These are phyloP conservation scores for Xylariaceae sp. DNA, from an alignment of 2,329 filamentous ascomycete species.

Conservation along the genomic window DNA sequence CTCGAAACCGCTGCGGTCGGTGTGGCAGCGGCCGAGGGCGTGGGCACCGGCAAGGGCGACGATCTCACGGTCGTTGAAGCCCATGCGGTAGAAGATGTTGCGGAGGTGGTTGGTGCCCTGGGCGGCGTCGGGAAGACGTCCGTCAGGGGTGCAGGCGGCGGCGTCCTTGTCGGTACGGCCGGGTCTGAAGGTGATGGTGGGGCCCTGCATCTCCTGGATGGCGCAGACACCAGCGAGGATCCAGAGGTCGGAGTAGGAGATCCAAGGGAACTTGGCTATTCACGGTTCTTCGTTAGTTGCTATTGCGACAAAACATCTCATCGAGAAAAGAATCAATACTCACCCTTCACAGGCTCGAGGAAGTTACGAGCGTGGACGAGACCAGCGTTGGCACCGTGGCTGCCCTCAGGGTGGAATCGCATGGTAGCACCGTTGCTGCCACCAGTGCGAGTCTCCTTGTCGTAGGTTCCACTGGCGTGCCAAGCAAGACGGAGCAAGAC, in stretches of 20 bases:
- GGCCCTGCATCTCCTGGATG: conserved; percentile 93
- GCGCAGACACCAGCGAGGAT: conserved; percentile 80
- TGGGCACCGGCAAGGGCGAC: conserved; percentile 84
- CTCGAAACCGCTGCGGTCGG: conserved; percentile 78
- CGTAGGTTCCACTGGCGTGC: conserved; percentile 91
- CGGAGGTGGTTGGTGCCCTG: conserved; percentile 79
- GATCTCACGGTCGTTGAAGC: conserved; percentile 95
- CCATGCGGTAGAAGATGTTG: conserved; percentile 93
- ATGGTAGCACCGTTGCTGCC: conserved; percentile 96
- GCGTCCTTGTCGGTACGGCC: conserved; percentile 77
- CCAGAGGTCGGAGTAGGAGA: conserved; percentile 94
- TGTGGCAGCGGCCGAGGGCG: conserved; percentile 84
- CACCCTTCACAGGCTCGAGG: conserved; percentile 83
- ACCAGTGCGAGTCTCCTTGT: conserved; percentile 80
- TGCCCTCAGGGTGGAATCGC: conserved; percentile 84
- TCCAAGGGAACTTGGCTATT: conserved; percentile 81
- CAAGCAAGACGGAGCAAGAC: conserved; percentile 87
- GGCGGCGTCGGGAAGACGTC: conserved; percentile 73
- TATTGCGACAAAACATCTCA: background rate
- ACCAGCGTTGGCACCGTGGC: conserved; percentile 91
- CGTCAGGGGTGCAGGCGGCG: conserved; percentile 85
- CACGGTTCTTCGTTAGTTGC: conserved; percentile 5
- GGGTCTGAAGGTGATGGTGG: conserved; percentile 79
- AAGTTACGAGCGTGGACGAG: conserved; percentile 83
- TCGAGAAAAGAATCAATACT: conserved; percentile 27